phyloP scores from a whole-genome alignment of 768 basidiomycete species.

The Roridomyces roridus region DNA sequence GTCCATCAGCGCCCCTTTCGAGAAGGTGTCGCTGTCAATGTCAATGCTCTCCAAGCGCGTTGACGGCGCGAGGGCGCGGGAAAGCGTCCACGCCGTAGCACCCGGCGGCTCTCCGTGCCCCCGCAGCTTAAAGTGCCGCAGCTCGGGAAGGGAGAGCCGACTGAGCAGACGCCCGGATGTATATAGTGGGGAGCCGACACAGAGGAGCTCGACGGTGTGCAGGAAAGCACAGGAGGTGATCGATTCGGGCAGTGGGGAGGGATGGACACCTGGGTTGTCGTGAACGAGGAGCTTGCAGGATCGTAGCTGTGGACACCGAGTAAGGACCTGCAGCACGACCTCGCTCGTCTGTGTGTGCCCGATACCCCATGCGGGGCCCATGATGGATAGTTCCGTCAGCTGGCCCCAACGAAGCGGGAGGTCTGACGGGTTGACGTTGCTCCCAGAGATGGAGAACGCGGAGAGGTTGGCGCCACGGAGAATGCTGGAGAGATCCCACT shows the following conservation, averaged over 20 bases:
- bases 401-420: slow-evolving; percentile 2
- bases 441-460: neutral
- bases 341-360: neutral
- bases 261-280: neutral
- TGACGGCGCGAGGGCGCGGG: neutral
- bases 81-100: neutral
- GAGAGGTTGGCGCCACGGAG: neutral
- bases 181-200: neutral
- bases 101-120: neutral
- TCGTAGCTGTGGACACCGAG: neutral
- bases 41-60: slow-evolving; percentile 1
- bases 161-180: neutral
- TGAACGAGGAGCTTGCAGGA: neutral
- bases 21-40: neutral
- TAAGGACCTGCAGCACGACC: neutral
- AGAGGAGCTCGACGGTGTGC: neutral
- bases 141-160: neutral
- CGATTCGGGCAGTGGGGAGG: neutral
- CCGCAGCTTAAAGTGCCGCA: slow-evolving; percentile 1
- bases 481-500: neutral
- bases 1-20: neutral
- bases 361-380: neutral
- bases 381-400: neutral
- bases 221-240: neutral
- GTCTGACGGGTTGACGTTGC: neutral